Percentiles rank a stretch among this genome's conserved stretches.
Evolutionary conservation across 768 basidiomycete genomes (phyloP).

Genomic region (Serendipita sp.): DNA sequence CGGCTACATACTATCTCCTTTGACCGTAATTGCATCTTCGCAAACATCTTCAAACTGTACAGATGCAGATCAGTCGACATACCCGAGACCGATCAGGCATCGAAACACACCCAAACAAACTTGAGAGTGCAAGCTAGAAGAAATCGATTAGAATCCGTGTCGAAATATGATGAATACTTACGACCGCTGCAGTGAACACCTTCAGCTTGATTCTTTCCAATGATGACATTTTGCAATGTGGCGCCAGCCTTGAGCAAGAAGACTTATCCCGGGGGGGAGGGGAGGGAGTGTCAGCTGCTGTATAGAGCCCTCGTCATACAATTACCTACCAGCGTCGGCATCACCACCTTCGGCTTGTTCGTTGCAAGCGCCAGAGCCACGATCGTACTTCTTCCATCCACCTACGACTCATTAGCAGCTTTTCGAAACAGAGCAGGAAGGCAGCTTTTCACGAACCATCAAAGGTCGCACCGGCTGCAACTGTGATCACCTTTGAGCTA

Average conservation of each 20-base stretch:
- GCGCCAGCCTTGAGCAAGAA: constrained; percentile 12
- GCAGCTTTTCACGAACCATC: not conserved
- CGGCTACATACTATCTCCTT: constrained; percentile 23
- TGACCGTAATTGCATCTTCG: constrained; percentile 23
- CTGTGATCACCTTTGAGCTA: not conserved
- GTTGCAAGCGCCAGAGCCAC: constrained; percentile 25
- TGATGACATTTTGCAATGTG: constrained; percentile 24
- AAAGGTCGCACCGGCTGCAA: not conserved
- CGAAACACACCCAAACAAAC: constrained; percentile 6
- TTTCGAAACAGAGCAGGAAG: not conserved
- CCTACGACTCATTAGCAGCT: not conserved
- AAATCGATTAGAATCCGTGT: not conserved
- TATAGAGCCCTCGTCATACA: constrained; percentile 12
- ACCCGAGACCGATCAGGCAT: too few relatives aligned
- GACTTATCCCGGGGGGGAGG: constrained; percentile 20
- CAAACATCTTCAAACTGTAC: constrained; percentile 4
- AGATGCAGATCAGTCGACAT: too few relatives aligned
- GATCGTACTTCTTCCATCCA: constrained; percentile 13
- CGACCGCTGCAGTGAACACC: constrained; percentile 18
- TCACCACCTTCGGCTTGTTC: too few relatives aligned
- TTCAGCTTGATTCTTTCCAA: constrained; percentile 19
- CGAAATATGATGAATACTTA: not conserved
- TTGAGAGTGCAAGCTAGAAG: not conserved
- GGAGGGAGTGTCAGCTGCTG: constrained; percentile 12
- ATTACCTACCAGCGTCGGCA: not conserved